Evolutionary conservation across 345 rosid species (phyloP).

Genomic region (Eucalyptus caleyi): DNA sequence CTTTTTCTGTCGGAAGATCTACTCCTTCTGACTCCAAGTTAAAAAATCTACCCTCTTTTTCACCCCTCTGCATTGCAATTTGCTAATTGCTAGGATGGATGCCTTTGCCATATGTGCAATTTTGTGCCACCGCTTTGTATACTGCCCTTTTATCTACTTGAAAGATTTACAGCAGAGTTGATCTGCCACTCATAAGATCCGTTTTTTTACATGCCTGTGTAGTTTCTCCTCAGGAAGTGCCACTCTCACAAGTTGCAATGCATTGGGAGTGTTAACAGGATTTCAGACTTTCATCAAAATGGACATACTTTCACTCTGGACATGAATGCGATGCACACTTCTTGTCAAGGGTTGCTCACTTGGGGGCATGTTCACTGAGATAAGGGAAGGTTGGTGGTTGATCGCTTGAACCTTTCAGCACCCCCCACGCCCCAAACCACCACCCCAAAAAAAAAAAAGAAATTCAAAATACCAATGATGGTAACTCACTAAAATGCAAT

Average conservation of each 20-base stretch:
- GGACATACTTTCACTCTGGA: not conserved
- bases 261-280: not conserved
- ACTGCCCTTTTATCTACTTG: not conserved
- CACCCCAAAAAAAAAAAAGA: no score
- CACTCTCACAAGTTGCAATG: not conserved
- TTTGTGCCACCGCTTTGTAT: not conserved
- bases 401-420: conserved; percentile 28
- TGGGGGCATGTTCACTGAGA: not conserved
- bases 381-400: conserved; percentile 16
- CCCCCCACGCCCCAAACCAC: no score
- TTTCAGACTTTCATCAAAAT: not conserved
- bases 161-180: not conserved
- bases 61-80: conserved; percentile 4
- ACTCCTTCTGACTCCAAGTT: conserved; percentile 18
- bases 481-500: conserved; percentile 68
- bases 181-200: not conserved
- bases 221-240: not conserved
- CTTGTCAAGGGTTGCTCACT: not conserved
- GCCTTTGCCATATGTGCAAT: conserved; percentile 1
- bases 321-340: not conserved
- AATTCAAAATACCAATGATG: conserved; percentile 62
- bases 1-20: conserved; percentile 13
- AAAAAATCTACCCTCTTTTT: not conserved
- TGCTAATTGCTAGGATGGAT: not conserved
- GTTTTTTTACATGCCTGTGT: not conserved